These are phyloP conservation scores for Cryphonectria carpinicola DNA, from an alignment of 2,329 filamentous ascomycete species.

Conservation along the genomic window DNA sequence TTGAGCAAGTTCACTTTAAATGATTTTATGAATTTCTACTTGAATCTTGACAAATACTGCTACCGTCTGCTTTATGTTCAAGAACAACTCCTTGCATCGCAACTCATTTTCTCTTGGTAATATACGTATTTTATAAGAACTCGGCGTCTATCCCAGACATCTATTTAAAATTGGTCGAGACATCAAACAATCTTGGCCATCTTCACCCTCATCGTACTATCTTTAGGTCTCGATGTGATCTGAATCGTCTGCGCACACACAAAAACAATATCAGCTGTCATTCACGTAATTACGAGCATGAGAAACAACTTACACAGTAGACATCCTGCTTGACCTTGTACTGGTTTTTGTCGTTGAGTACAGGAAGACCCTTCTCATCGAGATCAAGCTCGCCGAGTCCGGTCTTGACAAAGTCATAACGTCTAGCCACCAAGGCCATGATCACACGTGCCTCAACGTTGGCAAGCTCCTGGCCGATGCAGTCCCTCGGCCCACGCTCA, in stretches of 20 bases:
- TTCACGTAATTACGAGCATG: background rate
- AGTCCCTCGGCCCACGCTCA: constrained; percentile 55
- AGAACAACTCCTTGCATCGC: background rate
- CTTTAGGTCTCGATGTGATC: constrained; percentile 5
- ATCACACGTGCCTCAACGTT: constrained; percentile 41
- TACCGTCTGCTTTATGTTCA: background rate
- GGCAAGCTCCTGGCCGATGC: constrained; percentile 46
- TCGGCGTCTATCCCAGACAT: no score
- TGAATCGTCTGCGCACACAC: background rate
- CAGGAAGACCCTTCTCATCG: constrained; percentile 31
- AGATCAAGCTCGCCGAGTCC: constrained; percentile 35
- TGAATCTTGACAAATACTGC: no score
- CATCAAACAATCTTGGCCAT: background rate
- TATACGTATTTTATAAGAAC: background rate
- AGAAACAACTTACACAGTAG: background rate
- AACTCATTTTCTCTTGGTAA: background rate
- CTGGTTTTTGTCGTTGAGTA: constrained; percentile 13
- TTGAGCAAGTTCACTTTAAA: no score
- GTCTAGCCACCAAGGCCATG: constrained; percentile 36
- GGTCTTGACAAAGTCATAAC: constrained; percentile 39
- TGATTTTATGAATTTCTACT: background rate
- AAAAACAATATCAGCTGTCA: background rate
- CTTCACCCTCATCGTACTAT: constrained; percentile 2
- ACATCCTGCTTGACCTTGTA: constrained; percentile 7
- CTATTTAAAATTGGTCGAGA: background rate